Conservation (phyloP, 2,329 filamentous ascomycete species). For the Gnomoniopsis sp. region DNA sequence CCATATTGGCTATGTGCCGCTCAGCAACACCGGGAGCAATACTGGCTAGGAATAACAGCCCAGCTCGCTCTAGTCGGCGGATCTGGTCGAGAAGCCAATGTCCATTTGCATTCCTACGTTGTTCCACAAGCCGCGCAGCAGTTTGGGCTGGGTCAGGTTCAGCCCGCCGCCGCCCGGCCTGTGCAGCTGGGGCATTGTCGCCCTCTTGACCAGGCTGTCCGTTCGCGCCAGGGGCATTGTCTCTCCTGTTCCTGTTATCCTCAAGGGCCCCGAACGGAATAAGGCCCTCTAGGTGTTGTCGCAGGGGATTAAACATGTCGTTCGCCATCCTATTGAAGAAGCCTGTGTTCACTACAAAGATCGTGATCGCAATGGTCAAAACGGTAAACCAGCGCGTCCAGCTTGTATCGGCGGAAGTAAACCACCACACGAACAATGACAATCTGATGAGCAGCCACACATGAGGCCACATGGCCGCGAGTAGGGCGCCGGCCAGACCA, state of each 20-base stretch:
- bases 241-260: slow-evolving; percentile 23
- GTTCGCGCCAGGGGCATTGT: slow-evolving; percentile 21
- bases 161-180: slow-evolving; percentile 25
- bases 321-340: slow-evolving; percentile 54
- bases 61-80: slow-evolving; percentile 55
- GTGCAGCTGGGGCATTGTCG: slow-evolving; percentile 23
- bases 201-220: slow-evolving; percentile 19
- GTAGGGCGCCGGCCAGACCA: slow-evolving; percentile 29
- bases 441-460: slow-evolving; percentile 60
- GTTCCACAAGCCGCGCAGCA: slow-evolving; percentile 52
- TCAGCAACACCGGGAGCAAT: slow-evolving; percentile 64
- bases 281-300: slow-evolving; percentile 56
- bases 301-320: slow-evolving; percentile 53
- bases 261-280: slow-evolving; percentile 46
- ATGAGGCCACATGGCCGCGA: slow-evolving; percentile 53
- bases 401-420: slow-evolving; percentile 54
- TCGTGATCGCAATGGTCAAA: slow-evolving; percentile 47
- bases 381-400: slow-evolving; percentile 59
- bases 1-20: slow-evolving; percentile 58
- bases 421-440: slow-evolving; percentile 61
- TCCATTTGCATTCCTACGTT: slow-evolving; percentile 41
- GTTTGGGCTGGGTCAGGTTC: slow-evolving; percentile 46
- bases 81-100: slow-evolving; percentile 49
- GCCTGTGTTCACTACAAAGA: slow-evolving; percentile 60
- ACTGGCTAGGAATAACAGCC: slow-evolving; percentile 62